phyloP scores from a whole-genome alignment of 768 basidiomycete species.

The Calocybe cyanea region DNA sequence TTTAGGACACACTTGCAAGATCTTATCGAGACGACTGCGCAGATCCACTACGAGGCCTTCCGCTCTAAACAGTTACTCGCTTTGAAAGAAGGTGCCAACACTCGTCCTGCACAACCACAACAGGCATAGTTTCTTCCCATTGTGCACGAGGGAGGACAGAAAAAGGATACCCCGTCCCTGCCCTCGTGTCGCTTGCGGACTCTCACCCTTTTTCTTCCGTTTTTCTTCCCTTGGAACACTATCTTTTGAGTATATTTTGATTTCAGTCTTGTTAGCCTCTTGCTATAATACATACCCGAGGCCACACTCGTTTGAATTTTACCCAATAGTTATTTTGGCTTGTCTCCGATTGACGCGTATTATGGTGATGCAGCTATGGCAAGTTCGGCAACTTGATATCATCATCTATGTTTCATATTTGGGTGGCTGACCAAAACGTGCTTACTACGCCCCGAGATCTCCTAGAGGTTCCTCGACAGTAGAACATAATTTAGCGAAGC shows the following conservation, averaged over 20 bases:
- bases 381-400: background rate
- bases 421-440: no score
- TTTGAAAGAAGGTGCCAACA: constrained; percentile 90
- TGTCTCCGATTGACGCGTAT: no score
- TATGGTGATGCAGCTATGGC: background rate
- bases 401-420: no score
- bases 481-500: no score
- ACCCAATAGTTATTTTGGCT: no score
- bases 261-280: constrained; percentile 17
- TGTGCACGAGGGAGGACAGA: constrained; percentile 5
- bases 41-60: constrained; percentile 99
- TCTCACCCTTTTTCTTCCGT: constrained; percentile 17
- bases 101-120: constrained; percentile 45
- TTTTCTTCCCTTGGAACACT: constrained; percentile 20
- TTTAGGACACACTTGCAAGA: constrained; percentile 93
- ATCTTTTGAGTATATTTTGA: constrained; percentile 16
- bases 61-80: constrained; percentile 96
- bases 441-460: no score
- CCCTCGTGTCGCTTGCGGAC: constrained; percentile 5
- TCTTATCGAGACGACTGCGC: constrained; percentile 97
- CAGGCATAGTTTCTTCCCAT: constrained; percentile 20
- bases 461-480: no score
- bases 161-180: constrained; percentile 20
- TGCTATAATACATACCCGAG: constrained; percentile 22
- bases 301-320: constrained; percentile 14